A percentile compares a stretch with the other conserved stretches of the same genome.
phyloP scores from a whole-genome alignment of 164 flowering plant species.

The Nymphaea colorata region DNA sequence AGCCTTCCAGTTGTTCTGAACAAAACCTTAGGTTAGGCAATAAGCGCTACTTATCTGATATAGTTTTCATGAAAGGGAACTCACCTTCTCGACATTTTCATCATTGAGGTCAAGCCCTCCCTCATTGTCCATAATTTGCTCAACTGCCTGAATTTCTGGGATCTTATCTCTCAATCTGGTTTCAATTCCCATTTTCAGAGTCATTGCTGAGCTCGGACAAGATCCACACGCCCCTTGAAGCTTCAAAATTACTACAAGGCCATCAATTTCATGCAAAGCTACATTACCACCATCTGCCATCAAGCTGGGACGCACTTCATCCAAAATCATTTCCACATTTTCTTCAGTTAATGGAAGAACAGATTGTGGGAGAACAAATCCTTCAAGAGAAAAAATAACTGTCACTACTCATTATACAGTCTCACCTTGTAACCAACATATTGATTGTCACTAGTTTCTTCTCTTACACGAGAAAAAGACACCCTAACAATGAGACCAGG shows the following conservation, averaged over 20 bases:
- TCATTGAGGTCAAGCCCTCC: slow-evolving; percentile 79
- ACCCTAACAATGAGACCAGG: no score
- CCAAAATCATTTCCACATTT: slow-evolving; percentile 80
- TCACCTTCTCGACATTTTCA: slow-evolving; percentile 84
- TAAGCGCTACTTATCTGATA: no score
- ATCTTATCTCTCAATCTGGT: slow-evolving; percentile 73
- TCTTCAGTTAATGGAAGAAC: slow-evolving; percentile 76
- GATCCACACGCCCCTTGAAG: slow-evolving; percentile 97
- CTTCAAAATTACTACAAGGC: slow-evolving; percentile 76
- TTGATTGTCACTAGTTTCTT: no score
- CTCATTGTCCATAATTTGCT: slow-evolving; percentile 78
- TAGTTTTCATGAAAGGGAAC: not conserved
- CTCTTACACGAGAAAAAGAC: no score
- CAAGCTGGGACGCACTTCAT: slow-evolving; percentile 69
- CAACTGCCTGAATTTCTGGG: slow-evolving; percentile 76
- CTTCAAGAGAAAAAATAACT: slow-evolving; percentile 21
- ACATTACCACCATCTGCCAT: slow-evolving; percentile 98
- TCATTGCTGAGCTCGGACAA: slow-evolving; percentile 93
- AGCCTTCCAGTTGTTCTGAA: no score
- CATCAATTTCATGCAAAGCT: slow-evolving; percentile 85
- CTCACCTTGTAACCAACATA: slow-evolving; percentile 16
- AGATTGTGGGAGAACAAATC: slow-evolving; percentile 16
- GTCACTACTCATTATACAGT: slow-evolving; percentile 17
- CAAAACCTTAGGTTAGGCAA: no score
- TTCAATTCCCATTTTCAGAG: slow-evolving; percentile 83